Percentiles rank a stretch among this genome's conserved stretches.
Conservation (phyloP, 2,329 filamentous ascomycete species). For the Fusarium sp. region DNA sequence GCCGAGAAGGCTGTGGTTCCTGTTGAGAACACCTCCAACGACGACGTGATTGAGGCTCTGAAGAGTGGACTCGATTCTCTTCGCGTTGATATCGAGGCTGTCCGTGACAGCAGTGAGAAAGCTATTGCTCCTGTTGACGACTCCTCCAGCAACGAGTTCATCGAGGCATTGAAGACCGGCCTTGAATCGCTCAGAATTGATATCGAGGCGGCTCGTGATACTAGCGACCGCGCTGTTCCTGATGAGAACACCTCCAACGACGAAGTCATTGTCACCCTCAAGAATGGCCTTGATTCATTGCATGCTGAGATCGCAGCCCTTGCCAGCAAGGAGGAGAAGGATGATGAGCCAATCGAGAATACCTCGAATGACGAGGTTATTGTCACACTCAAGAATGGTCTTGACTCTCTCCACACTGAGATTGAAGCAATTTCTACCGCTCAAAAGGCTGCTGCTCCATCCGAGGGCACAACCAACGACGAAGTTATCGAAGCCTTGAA, state of each 20-base stretch:
- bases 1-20: conserved; percentile 59
- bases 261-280: conserved; percentile 86
- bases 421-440: conserved; percentile 77
- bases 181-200: conserved; percentile 41
- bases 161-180: conserved; percentile 40
- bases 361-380: conserved; percentile 76
- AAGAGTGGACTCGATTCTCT: conserved; percentile 42
- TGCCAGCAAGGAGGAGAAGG: conserved; percentile 69
- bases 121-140: conserved; percentile 33
- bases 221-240: conserved; percentile 65
- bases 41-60: conserved; percentile 40
- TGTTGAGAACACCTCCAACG: conserved; percentile 33
- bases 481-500: conserved; percentile 43
- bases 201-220: conserved; percentile 66
- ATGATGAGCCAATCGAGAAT: conserved; percentile 53
- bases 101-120: conserved; percentile 74
- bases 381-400: conserved; percentile 81
- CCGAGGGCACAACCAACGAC: conserved; percentile 38
- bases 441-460: conserved; percentile 58
- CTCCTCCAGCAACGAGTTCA: conserved; percentile 35
- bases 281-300: conserved; percentile 79
- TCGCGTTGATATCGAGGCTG: conserved; percentile 32
- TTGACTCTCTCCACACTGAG: conserved; percentile 77
- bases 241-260: conserved; percentile 81
- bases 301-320: conserved; percentile 75